Conservation (phyloP, 2,329 filamentous ascomycete genomes). For the Diaporthe caulivora region DNA sequence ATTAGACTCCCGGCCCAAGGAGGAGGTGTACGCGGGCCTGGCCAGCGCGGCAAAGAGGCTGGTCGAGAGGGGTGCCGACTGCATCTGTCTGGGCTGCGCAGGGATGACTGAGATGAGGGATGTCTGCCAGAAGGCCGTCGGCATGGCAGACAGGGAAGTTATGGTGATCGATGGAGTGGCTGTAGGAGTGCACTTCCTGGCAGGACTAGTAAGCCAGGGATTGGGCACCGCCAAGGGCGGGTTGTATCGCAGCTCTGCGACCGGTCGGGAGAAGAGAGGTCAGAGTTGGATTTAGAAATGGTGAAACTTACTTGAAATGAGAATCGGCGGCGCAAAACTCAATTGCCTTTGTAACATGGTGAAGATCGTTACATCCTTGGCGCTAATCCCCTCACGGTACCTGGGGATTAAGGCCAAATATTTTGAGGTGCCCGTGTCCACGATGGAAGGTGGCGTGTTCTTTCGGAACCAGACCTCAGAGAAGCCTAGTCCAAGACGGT, state of each 20-base stretch:
- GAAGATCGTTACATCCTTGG: conserved; percentile 10
- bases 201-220: conserved; percentile 58
- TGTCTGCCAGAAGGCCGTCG: conserved; percentile 60
- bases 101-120: conserved; percentile 60
- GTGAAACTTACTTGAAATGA: conserved; percentile 14
- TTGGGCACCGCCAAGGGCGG: conserved; percentile 59
- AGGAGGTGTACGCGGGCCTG: conserved; percentile 55
- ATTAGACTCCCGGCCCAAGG: conserved; percentile 53
- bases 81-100: conserved; percentile 60
- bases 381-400: not conserved
- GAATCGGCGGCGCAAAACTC: conserved; percentile 9
- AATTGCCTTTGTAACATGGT: not conserved
- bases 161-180: conserved; percentile 66
- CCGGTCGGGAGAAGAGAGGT: conserved; percentile 48
- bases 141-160: conserved; percentile 52
- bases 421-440: not conserved
- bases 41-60: conserved; percentile 52
- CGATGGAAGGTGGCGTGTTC: not conserved
- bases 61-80: conserved; percentile 49
- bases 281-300: conserved; percentile 55
- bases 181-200: conserved; percentile 59
- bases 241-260: conserved; percentile 54
- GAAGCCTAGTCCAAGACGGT: not conserved
- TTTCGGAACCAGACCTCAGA: not conserved
- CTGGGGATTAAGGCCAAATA: conserved; percentile 8